Evolutionary conservation across 108 stramenopile genomes (phyloP).

Genomic region (Asterionellopsis glacialis): DNA sequence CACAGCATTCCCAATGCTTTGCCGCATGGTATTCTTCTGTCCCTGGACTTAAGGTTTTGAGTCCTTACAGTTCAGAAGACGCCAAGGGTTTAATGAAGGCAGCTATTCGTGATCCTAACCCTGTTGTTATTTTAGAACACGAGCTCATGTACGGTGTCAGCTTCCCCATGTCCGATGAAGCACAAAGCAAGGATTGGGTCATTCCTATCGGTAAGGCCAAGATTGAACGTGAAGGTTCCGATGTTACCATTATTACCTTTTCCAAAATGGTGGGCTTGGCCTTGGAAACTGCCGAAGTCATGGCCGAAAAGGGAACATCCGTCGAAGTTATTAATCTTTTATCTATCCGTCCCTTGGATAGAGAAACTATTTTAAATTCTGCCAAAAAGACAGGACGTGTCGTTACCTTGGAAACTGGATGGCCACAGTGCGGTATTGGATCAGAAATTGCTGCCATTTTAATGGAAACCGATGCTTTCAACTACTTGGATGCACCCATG

Average conservation of each 20-base stretch:
- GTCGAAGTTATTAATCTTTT: conserved; percentile 95
- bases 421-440: conserved; percentile 97
- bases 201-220: conserved; percentile 91
- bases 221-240: conserved; percentile 89
- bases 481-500: conserved; percentile 98
- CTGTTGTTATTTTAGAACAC: conserved; percentile 97
- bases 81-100: conserved; percentile 98
- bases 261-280: conserved; percentile 86
- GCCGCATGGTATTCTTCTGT: conserved; percentile 93
- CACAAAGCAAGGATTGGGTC: conserved; percentile 83
- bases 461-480: conserved; percentile 96
- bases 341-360: conserved; percentile 94
- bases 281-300: conserved; percentile 89
- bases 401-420: conserved; percentile 96
- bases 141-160: conserved; percentile 96
- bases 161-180: conserved; percentile 95
- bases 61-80: conserved; percentile 95
- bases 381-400: conserved; percentile 96
- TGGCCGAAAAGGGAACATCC: conserved; percentile 82
- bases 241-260: conserved; percentile 95
- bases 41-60: conserved; percentile 94
- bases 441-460: conserved; percentile 96
- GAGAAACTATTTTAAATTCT: conserved; percentile 87
- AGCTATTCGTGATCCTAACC: conserved; percentile 99
- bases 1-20: conserved; percentile 99